phyloP scores from a whole-genome alignment of 192 early-diverging fungal genomes.

The Mortierella hygrophila region DNA sequence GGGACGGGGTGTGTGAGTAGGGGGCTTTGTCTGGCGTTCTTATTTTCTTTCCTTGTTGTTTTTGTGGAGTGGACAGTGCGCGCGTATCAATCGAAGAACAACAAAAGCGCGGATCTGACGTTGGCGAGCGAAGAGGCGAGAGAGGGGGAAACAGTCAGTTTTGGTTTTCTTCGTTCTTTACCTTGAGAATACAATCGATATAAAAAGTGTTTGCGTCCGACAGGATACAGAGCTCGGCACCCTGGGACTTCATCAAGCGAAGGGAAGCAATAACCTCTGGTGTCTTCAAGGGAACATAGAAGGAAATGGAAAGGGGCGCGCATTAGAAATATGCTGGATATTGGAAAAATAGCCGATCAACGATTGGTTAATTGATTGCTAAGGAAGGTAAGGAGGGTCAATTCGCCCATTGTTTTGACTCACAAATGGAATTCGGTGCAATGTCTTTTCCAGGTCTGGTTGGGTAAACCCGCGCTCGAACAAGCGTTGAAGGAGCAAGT shows the following conservation, averaged over 20 bases:
- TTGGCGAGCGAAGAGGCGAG: background rate
- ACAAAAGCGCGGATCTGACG: background rate
- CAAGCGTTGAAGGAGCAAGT: slow-evolving; percentile 40
- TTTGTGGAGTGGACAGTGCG: background rate
- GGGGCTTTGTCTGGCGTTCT: background rate
- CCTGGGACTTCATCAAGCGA: slow-evolving; percentile 54
- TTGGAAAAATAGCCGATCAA: background rate
- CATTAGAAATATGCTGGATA: background rate
- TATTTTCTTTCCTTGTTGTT: background rate
- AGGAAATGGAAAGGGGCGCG: background rate
- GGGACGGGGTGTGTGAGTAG: background rate
- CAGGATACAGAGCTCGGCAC: slow-evolving; percentile 65
- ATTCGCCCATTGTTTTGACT: slow-evolving; percentile 6
- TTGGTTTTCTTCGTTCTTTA: slow-evolving; percentile 21
- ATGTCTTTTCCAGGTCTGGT: slow-evolving; percentile 42
- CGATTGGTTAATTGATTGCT: background rate
- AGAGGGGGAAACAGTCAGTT: background rate
- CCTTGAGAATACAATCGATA: slow-evolving; percentile 72
- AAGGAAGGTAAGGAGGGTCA: background rate
- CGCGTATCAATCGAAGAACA: background rate
- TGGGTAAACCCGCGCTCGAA: slow-evolving; percentile 53
- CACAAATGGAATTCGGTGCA: slow-evolving; percentile 60
- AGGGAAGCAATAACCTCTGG: slow-evolving; percentile 63
- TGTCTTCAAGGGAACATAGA: slow-evolving; percentile 32
- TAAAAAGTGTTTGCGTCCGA: slow-evolving; percentile 75